Base-by-base conservation (phyloP, 1,139 yeast genomes). In the Sugiyamaella pinicola region DNA sequence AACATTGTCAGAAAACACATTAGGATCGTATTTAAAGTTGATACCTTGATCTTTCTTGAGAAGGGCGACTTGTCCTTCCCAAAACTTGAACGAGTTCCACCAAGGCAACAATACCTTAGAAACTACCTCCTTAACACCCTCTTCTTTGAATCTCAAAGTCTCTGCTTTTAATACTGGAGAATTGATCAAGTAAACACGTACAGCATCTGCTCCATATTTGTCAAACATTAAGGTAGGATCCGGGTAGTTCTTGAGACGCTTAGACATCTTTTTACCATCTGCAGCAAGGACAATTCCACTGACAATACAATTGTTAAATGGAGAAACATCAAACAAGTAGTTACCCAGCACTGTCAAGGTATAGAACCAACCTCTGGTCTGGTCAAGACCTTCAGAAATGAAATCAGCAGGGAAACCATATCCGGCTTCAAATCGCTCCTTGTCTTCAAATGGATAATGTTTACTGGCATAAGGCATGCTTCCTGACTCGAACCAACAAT, bases 321-420 rank as follows among this genome's bases (percentile, higher is more conserved):
- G 98, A 58, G 96, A 95, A 55, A 84, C 81, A 65, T 87, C 86
- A 76, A 93, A 93, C 66, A 95, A 77, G 64, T 93, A 98, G 55
- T 96, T 89, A 70, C 99, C 99, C 66, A 95, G 79, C 24, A 95
- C 97, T 41, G 96, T 85, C 70, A 95, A 79, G 49, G 99, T 93
- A 74, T 95, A 95, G 76, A 95, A 95, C 99, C 99, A 93, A 69
- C 99, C 99, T 82, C 99, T 88, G 51, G 99, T 93, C 78, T 93
- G 99, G 76, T 93, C 99, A 64, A 93, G 82, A 75, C 99, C 99
- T 78, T 93, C 99, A 57, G 97, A 86, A 65, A 93, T 95, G 73
- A 93, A 93, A 72, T 95, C 93, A 38, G 96, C 99, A 51, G 99
- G 99, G 83, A 87, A 93, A 49, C 87, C 81, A 24, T 45, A 45